These are phyloP conservation scores for Phtheirospermum japonicum DNA, from an alignment of 257 asterid species.

Conservation along the genomic window DNA sequence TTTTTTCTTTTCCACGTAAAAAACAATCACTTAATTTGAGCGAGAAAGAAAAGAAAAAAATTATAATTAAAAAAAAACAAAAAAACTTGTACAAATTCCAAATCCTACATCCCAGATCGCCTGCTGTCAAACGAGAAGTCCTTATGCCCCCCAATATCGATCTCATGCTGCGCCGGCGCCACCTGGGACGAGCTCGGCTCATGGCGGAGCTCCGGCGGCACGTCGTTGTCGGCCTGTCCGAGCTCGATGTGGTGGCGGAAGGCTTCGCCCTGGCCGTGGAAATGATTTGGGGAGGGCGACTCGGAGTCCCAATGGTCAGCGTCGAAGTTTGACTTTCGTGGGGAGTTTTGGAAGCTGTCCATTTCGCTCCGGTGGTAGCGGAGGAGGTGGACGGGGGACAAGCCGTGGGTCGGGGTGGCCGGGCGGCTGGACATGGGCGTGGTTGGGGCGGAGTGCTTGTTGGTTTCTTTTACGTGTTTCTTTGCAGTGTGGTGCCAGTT, in stretches of 20 bases:
- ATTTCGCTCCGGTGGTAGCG: constrained; percentile 41
- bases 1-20: no score
- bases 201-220: background rate
- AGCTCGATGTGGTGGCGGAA: constrained; percentile 40
- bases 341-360: constrained; percentile 42
- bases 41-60: no score
- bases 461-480: constrained; percentile 63
- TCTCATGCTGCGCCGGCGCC: constrained; percentile 36
- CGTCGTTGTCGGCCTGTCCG: constrained; percentile 21
- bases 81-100: no score
- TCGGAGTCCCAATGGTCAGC: constrained; percentile 47
- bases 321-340: constrained; percentile 31
- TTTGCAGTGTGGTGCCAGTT: constrained; percentile 89
- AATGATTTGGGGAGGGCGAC: constrained; percentile 42
- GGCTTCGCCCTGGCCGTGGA: constrained; percentile 30
- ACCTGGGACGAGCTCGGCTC: constrained; percentile 30
- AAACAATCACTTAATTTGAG: no score
- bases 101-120: background rate
- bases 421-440: constrained; percentile 65
- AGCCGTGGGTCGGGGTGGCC: constrained; percentile 52
- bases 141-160: constrained; percentile 28
- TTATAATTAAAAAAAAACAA: no score
- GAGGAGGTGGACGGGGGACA: constrained; percentile 77
- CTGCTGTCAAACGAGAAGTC: constrained; percentile 59
- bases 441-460: constrained; percentile 29